Percentiles rank a stretch among this genome's conserved stretches.
phyloP scores from a whole-genome alignment of 1,284 basidiomycete genomes.

The Leccinum brunneo-olivaceum region DNA sequence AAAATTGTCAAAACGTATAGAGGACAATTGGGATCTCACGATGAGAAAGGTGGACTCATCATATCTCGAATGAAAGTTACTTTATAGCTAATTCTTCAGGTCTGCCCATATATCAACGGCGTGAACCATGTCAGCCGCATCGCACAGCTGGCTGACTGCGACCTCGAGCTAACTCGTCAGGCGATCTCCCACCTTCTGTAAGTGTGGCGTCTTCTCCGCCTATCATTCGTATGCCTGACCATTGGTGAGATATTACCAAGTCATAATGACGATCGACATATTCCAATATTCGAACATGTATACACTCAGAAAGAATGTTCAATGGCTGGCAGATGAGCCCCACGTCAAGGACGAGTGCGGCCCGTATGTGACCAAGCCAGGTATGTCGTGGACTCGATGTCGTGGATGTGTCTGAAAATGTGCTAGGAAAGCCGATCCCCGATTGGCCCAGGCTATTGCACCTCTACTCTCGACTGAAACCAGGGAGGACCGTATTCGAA shows the following conservation, averaged over 20 bases:
- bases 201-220: slow-evolving; percentile 23
- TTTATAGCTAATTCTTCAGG: slow-evolving; percentile 34
- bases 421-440: slow-evolving; percentile 45
- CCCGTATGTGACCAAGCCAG: slow-evolving; percentile 77
- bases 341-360: slow-evolving; percentile 87
- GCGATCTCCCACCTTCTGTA: slow-evolving; percentile 91
- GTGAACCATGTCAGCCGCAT: slow-evolving; percentile 89
- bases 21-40: slow-evolving; percentile 95
- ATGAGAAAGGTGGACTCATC: slow-evolving; percentile 65
- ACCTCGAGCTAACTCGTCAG: slow-evolving; percentile 75
- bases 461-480: slow-evolving; percentile 82
- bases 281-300: slow-evolving; percentile 99
- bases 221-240: slow-evolving; percentile 4
- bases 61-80: background rate
- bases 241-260: slow-evolving; percentile 78
- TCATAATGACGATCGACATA: slow-evolving; percentile 92
- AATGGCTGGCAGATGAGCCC: slow-evolving; percentile 77
- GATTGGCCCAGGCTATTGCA: slow-evolving; percentile 82
- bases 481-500: slow-evolving; percentile 78
- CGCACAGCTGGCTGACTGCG: slow-evolving; percentile 87
- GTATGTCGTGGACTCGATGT: slow-evolving; percentile 30
- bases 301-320: slow-evolving; percentile 76
- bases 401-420: slow-evolving; percentile 6
- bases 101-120: slow-evolving; percentile 82
- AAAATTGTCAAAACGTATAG: slow-evolving; percentile 72